phyloP scores from a whole-genome alignment of 352 stramenopile genomes.

The Globisporangium takayamanum region DNA sequence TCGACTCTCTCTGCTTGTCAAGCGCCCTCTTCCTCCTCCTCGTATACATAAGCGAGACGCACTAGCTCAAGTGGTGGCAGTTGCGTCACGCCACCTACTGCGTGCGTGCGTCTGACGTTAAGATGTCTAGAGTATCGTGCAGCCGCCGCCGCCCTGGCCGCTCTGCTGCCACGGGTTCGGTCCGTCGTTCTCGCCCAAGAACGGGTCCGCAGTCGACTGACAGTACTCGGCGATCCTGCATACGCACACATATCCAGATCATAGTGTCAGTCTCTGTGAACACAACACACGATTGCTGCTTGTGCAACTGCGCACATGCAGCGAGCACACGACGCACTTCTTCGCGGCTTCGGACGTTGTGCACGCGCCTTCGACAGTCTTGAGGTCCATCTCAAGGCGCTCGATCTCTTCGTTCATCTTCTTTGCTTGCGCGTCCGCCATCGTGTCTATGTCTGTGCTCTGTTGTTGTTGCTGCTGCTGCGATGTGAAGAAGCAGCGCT shows the following conservation, averaged over 20 bases:
- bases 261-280: not conserved
- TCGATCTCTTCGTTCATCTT: conserved; percentile 78
- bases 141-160: conserved; percentile 53
- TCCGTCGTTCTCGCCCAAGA: conserved; percentile 69
- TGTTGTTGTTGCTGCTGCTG: not conserved
- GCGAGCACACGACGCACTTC: conserved; percentile 33
- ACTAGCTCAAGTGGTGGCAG: not conserved
- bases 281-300: not conserved
- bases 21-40: too few species aligned
- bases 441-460: conserved; percentile 3
- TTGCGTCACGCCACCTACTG: not conserved
- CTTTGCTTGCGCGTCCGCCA: conserved; percentile 64
- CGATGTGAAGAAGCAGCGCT: not conserved
- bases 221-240: conserved; percentile 67
- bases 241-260: not conserved
- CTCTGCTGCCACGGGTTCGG: conserved; percentile 70
- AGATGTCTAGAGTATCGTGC: conserved; percentile 43
- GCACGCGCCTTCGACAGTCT: conserved; percentile 69
- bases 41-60: too few species aligned
- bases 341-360: conserved; percentile 76
- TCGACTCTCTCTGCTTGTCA: too few species aligned
- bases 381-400: conserved; percentile 70
- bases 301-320: not conserved
- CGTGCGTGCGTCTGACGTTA: not conserved
- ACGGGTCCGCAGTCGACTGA: conserved; percentile 60